A percentile compares a stretch with the other conserved stretches of the same genome.
These are phyloP conservation scores for Eragrostis tef DNA, from an alignment of 202 grass and related monocot genomes.

Conservation along the genomic window DNA sequence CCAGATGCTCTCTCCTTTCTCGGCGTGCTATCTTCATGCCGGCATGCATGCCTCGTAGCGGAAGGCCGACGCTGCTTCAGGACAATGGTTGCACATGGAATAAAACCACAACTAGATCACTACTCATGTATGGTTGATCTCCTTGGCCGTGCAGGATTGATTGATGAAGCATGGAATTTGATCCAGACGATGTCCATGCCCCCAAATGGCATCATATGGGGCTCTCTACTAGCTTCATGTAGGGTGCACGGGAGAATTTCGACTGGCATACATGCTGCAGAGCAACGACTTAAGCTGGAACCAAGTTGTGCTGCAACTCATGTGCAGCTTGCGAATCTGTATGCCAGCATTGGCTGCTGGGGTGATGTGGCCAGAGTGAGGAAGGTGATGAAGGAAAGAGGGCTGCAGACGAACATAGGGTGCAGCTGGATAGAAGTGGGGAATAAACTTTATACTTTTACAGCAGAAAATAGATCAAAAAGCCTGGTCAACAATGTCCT, in stretches of 20 bases:
- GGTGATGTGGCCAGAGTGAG: slow-evolving; percentile 61
- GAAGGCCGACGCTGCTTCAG: slow-evolving; percentile 57
- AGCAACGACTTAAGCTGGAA: slow-evolving; percentile 56
- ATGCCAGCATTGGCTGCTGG: slow-evolving; percentile 60
- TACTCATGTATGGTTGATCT: slow-evolving; percentile 73
- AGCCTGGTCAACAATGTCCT: slow-evolving; percentile 50
- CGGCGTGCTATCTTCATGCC: slow-evolving; percentile 63
- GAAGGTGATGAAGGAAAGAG: slow-evolving; percentile 66
- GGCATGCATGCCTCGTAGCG: slow-evolving; percentile 58
- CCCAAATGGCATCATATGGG: slow-evolving; percentile 73
- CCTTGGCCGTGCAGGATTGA: slow-evolving; percentile 61
- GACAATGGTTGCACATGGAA: slow-evolving; percentile 51
- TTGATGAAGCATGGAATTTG: slow-evolving; percentile 64
- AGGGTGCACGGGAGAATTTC: slow-evolving; percentile 52
- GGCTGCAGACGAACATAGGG: slow-evolving; percentile 56
- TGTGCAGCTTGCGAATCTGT: slow-evolving; percentile 68
- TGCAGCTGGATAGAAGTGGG: slow-evolving; percentile 76
- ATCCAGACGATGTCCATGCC: slow-evolving; percentile 57
- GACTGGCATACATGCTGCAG: slow-evolving; percentile 64
- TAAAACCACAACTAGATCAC: slow-evolving; percentile 63
- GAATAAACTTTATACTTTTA: slow-evolving; percentile 60
- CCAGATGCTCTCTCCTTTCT: slow-evolving; percentile 67
- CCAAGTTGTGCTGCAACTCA: slow-evolving; percentile 67
- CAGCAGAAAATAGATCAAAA: slow-evolving; percentile 61
- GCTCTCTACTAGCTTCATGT: slow-evolving; percentile 61